Conservation (phyloP, 139 green algal genomes). For the Chlamydomonas sphaeroides region DNA sequence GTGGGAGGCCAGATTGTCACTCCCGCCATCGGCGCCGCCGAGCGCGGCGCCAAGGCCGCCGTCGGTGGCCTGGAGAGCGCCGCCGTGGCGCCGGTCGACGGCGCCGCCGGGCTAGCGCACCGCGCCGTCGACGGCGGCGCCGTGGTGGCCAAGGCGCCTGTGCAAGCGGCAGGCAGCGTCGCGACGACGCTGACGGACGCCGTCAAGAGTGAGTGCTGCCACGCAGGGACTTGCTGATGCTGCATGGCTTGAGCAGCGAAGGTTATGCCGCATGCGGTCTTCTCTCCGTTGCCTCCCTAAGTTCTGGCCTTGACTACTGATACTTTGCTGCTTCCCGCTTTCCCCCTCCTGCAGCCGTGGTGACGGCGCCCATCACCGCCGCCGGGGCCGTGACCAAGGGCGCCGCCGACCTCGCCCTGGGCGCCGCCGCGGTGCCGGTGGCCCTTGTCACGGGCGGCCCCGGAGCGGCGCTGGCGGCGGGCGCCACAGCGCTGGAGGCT, state of each 20-base stretch:
- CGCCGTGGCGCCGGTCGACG: neutral
- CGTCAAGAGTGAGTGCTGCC: neutral
- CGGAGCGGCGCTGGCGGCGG: conserved; percentile 31
- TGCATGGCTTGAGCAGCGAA: too few relatives aligned
- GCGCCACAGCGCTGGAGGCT: conserved; percentile 23
- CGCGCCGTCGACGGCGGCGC: neutral
- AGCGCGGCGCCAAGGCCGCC: conserved; percentile 6
- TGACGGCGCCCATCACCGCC: conserved; percentile 7
- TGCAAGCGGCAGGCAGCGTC: neutral
- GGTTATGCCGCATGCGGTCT: too few relatives aligned
- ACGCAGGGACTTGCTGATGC: too few relatives aligned
- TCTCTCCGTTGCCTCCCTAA: too few relatives aligned
- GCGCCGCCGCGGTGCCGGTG: conserved; percentile 25
- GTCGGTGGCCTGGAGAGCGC: neutral
- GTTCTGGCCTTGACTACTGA: too few relatives aligned
- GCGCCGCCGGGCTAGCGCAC: neutral
- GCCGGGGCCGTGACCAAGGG: conserved; percentile 25
- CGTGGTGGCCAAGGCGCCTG: neutral
- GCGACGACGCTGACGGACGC: neutral
- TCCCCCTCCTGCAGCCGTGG: neutral
- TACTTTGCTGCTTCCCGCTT: too few relatives aligned
- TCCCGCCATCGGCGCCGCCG: neutral
- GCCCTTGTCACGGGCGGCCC: conserved; percentile 28
- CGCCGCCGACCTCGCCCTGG: conserved; percentile 21
- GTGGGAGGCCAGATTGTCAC: neutral